Percentiles rank a stretch among this genome's conserved stretches.
phyloP scores from a whole-genome alignment of 805 yeast species.

The Priceomyces haplophilus region DNA sequence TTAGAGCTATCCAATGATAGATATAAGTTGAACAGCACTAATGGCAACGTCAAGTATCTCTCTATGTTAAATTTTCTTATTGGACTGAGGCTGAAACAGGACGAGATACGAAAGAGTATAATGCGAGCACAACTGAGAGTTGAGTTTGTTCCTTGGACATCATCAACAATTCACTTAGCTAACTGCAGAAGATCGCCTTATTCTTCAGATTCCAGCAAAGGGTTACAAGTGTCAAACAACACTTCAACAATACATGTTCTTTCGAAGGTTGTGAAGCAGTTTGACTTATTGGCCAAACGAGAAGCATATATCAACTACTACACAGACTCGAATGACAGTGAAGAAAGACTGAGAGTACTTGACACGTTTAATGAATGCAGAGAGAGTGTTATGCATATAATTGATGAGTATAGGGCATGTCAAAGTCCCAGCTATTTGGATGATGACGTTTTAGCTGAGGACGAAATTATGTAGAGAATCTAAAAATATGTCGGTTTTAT shows the following conservation, averaged over 20 bases:
- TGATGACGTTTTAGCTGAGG: conserved; percentile 40
- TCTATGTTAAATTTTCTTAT: conserved; percentile 66
- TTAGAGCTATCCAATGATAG: conserved; percentile 78
- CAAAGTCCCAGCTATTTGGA: conserved; percentile 45
- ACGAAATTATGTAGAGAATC: conserved; percentile 15
- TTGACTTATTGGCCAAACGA: conserved; percentile 73
- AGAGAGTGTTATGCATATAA: conserved; percentile 43
- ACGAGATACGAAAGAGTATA: conserved; percentile 68
- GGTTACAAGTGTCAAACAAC: conserved; percentile 80
- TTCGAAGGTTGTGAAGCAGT: conserved; percentile 66
- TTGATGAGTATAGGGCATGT: conserved; percentile 46
- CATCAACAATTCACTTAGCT: conserved; percentile 75
- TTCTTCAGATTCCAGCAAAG: conserved; percentile 47
- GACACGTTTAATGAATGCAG: conserved; percentile 49
- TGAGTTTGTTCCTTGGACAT: conserved; percentile 82
- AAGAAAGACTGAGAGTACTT: conserved; percentile 42
- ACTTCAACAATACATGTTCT: conserved; percentile 71
- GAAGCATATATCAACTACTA: conserved; percentile 84
- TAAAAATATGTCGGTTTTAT: not conserved
- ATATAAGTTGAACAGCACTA: conserved; percentile 62
- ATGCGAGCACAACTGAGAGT: conserved; percentile 63
- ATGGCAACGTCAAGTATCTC: conserved; percentile 49
- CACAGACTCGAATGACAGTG: conserved; percentile 45
- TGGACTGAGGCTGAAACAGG: conserved; percentile 60
- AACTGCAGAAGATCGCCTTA: conserved; percentile 72